These are phyloP conservation scores for Septoria linicola DNA, from an alignment of 2,329 filamentous ascomycete genomes.

Conservation along the genomic window DNA sequence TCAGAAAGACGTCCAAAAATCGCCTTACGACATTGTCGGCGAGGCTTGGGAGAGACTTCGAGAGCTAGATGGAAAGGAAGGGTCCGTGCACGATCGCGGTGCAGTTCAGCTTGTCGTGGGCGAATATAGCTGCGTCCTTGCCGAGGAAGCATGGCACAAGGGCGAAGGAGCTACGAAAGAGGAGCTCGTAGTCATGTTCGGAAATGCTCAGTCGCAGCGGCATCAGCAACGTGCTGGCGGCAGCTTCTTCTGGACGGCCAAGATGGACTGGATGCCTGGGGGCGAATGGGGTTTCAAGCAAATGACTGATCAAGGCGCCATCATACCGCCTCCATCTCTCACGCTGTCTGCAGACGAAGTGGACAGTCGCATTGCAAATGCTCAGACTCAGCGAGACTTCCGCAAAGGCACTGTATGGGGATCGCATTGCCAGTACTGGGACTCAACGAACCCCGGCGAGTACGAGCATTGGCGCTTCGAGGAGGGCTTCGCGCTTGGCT, in stretches of 20 bases:
- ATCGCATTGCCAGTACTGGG: constrained; percentile 54
- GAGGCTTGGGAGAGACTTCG: constrained; percentile 47
- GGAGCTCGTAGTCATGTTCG: constrained; percentile 48
- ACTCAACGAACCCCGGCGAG: constrained; percentile 44
- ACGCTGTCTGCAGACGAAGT: constrained; percentile 42
- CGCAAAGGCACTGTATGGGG: constrained; percentile 41
- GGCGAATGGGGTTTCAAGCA: constrained; percentile 61
- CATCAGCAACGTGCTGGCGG: constrained; percentile 55
- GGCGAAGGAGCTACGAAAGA: constrained; percentile 38
- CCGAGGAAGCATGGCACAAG: constrained; percentile 51
- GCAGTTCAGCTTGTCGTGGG: constrained; percentile 55
- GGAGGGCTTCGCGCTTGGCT: constrained; percentile 58
- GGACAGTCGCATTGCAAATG: constrained; percentile 39
- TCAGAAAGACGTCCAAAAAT: constrained; percentile 52
- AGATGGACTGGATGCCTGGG: constrained; percentile 63
- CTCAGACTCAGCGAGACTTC: constrained; percentile 42
- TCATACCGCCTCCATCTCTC: constrained; percentile 44
- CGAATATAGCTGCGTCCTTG: constrained; percentile 59
- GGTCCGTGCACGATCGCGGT: constrained; percentile 51
- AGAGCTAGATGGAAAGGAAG: constrained; percentile 49
- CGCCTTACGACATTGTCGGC: constrained; percentile 53
- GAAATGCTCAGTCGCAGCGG: constrained; percentile 48
- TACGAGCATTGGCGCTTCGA: constrained; percentile 56
- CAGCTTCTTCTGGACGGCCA: constrained; percentile 60
- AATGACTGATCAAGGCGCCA: constrained; percentile 49